Conservation (phyloP, 805 yeast species). For the Brettanomyces bruxellensis region DNA sequence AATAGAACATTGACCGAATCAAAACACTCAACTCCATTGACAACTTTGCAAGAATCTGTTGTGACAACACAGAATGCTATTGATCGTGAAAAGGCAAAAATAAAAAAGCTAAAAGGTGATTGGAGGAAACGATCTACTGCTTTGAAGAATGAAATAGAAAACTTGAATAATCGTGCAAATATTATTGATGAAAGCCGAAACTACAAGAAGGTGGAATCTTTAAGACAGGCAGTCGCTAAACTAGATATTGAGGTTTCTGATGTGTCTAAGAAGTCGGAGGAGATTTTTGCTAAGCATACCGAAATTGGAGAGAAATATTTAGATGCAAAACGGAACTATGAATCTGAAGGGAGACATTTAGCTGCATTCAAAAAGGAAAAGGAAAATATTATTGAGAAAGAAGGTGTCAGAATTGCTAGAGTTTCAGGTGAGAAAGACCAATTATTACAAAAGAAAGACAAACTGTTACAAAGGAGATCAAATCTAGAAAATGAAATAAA, state of each 20-base stretch:
- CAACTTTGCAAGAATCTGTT: conserved; percentile 57
- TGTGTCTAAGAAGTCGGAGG: conserved; percentile 27
- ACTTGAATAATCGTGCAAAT: conserved; percentile 35
- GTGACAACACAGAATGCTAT: conserved; percentile 54
- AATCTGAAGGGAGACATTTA: conserved; percentile 24
- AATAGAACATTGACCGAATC: conserved; percentile 25
- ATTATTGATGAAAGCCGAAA: conserved; percentile 50
- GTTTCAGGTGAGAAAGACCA: conserved; percentile 23
- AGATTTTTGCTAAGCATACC: conserved; percentile 26
- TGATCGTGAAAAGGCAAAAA: conserved; percentile 44
- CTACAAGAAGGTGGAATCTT: conserved; percentile 40
- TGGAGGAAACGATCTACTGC: conserved; percentile 43
- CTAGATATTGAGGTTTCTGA: conserved; percentile 28
- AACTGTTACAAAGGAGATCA: conserved; percentile 20
- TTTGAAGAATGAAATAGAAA: conserved; percentile 49
- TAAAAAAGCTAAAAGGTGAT: conserved; percentile 51
- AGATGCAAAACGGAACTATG: conserved; percentile 30
- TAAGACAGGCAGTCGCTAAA: conserved; percentile 36
- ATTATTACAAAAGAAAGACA: conserved; percentile 25
- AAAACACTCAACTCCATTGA: conserved; percentile 40
- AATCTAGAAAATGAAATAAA: conserved; percentile 21
- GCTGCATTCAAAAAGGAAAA: conserved; percentile 24
- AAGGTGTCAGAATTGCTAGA: conserved; percentile 14
- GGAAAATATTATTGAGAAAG: conserved; percentile 15
- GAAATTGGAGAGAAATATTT: conserved; percentile 30